A percentile compares a stretch with the other conserved stretches of the same genome.
Conservation (phyloP, 306 rosid species). For the Gastrolobium bilobum region DNA sequence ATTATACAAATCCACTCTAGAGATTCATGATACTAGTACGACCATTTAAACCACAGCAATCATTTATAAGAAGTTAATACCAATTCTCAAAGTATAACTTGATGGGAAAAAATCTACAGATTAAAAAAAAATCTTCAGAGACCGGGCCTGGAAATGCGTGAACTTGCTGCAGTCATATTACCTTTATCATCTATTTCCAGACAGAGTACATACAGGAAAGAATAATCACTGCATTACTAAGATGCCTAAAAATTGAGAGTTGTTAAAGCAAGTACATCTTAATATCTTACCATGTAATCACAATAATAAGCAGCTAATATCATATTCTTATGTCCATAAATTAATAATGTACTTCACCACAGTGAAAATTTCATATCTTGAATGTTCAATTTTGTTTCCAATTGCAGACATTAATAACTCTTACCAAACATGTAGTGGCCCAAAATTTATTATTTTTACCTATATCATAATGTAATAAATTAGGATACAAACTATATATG, state of each 20-base stretch:
- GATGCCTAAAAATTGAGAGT: constrained; percentile 22
- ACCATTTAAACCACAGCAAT: too few species aligned
- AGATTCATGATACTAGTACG: background rate
- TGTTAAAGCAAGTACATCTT: background rate
- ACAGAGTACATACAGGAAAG: background rate
- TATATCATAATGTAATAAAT: background rate
- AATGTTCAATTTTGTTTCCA: background rate
- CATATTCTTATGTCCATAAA: constrained; percentile 3
- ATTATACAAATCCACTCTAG: background rate
- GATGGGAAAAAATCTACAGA: background rate
- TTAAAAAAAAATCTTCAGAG: background rate
- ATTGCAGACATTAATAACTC: background rate
- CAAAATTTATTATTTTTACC: background rate
- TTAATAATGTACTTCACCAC: constrained; percentile 9
- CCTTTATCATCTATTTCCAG: background rate
- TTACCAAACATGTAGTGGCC: background rate
- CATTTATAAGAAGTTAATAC: background rate
- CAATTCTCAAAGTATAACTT: constrained; percentile 8
- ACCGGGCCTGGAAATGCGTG: background rate
- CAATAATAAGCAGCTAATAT: background rate
- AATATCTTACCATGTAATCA: background rate
- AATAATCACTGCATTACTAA: background rate
- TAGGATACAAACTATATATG: constrained; percentile 8
- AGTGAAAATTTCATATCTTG: constrained; percentile 3
- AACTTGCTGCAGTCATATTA: background rate